Conservation (phyloP, 1,284 basidiomycete species). For the Irpex lacteus region DNA sequence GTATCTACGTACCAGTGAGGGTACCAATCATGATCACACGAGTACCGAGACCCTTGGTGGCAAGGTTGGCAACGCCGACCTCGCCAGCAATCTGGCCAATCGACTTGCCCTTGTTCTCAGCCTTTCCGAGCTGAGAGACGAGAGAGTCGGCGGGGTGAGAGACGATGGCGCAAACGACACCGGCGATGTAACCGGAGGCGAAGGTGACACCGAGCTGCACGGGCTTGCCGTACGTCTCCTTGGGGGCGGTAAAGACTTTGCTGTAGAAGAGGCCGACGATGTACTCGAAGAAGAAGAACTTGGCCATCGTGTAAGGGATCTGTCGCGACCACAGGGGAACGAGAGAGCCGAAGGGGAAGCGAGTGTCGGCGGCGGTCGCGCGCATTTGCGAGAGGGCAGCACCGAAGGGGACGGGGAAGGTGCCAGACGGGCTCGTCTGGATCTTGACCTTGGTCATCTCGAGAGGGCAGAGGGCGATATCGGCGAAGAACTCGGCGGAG, state of each 20-base stretch:
- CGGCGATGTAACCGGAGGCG: conserved; percentile 78
- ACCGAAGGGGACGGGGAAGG: conserved; percentile 72
- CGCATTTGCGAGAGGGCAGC: conserved; percentile 70
- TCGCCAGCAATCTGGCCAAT: conserved; percentile 65
- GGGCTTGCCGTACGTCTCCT: conserved; percentile 65
- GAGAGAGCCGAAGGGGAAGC: conserved; percentile 79
- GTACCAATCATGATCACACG: conserved; percentile 82
- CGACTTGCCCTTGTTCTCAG: conserved; percentile 73
- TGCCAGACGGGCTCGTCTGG: conserved; percentile 69
- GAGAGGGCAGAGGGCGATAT: conserved; percentile 80
- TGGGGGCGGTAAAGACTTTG: conserved; percentile 70
- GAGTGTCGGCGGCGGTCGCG: conserved; percentile 59
- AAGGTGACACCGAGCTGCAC: conserved; percentile 82
- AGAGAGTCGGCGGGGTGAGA: conserved; percentile 81
- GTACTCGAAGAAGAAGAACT: conserved; percentile 84
- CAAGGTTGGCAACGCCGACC: conserved; percentile 57
- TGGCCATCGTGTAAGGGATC: conserved; percentile 88
- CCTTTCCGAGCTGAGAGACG: conserved; percentile 78
- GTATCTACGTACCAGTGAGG: conserved; percentile 49
- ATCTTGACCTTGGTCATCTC: conserved; percentile 89
- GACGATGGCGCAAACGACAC: conserved; percentile 79
- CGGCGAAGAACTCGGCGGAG: conserved; percentile 94
- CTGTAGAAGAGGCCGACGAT: conserved; percentile 77
- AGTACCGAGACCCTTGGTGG: conserved; percentile 79
- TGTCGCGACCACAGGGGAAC: conserved; percentile 84